Evolutionary conservation across 2,329 filamentous ascomycete genomes (phyloP), one percentile per base, ranked within the genome.

Genomic region (Cryphonectria naterciae): DNA sequence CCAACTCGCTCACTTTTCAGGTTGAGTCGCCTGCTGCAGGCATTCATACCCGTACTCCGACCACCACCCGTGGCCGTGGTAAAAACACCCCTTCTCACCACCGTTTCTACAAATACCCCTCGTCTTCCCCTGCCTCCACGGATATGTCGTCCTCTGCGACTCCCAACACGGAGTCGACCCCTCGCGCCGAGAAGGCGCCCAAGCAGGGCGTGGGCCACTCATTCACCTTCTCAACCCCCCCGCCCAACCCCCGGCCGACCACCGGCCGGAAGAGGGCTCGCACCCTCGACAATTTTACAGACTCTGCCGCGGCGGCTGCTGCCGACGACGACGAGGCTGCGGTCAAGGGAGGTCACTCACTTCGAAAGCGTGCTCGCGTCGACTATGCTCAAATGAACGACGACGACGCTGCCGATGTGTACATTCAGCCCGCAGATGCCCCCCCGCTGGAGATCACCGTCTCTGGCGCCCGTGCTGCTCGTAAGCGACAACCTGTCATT

Each of bases 331-430:
- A 85, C 61, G 85, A 87, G 32, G 80, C 82, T 52, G 81, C 84
- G 73, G 84, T 82, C 71, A 87, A 89, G 77, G 87, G 87, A 67
- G 87, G 87, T 65, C 87, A 89, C 78, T 87, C 86, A 46, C 82
- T 89, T 41, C 83, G 87, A 74, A 88, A 86, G 77, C 83, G 87
- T 68, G 81, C 85, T 67, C 86, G 86, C 71, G 82, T 89, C 73
- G 87, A 89, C 78, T 89, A 89, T 80, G 86, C 85, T 46, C 85
- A 87, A 74, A 82, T 85, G 73, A 83, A 84, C 68, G 85, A 87
- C 72, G 86, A 88, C 60, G 78, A 82, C 41, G 76, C 68, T 10
- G 67, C 54, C 61, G 64, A 73, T 41, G 56, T 65, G 25, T 64
- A 58, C 39, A 17, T n/a, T 52, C 70, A 67, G 80, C 43, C 67